Percentiles rank a stretch among this genome's conserved stretches.
Evolutionary conservation across 108 stramenopile genomes (phyloP).

Genomic region (Cylindrotheca closterium): DNA sequence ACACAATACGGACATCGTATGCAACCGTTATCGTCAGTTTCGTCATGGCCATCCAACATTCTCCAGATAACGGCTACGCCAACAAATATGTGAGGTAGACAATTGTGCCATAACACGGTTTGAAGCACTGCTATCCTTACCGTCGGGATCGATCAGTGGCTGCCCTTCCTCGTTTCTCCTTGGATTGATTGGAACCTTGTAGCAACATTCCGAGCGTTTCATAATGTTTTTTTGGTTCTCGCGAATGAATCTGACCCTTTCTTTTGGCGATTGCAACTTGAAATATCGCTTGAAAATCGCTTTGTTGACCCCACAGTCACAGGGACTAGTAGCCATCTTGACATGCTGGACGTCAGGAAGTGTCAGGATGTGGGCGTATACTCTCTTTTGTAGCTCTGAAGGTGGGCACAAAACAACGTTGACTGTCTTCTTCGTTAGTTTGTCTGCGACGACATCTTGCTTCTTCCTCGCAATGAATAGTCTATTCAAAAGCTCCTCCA

Average conservation of each 20-base stretch:
- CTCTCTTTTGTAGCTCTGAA: conserved; percentile 68
- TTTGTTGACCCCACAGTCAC: conserved; percentile 82
- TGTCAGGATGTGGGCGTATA: conserved; percentile 69
- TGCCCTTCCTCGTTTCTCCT: conserved; percentile 28
- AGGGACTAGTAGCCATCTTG: conserved; percentile 61
- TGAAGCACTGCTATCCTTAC: conserved; percentile 13
- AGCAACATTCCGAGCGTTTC: conserved; percentile 59
- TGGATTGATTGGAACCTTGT: conserved; percentile 52
- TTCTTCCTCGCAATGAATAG: conserved; percentile 65
- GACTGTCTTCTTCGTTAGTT: conserved; percentile 76
- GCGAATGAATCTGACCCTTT: conserved; percentile 64
- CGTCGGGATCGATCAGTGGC: conserved; percentile 59
- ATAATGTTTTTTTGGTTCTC: conserved; percentile 54
- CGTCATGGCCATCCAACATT: not conserved
- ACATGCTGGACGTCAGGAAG: conserved; percentile 77
- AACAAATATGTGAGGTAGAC: not conserved
- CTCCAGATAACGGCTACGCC: not conserved
- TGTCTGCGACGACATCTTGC: conserved; percentile 53
- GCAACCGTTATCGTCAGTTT: not conserved
- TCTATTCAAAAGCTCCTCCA: conserved; percentile 42
- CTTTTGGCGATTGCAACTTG: conserved; percentile 50
- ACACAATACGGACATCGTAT: not conserved
- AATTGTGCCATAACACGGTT: not conserved
- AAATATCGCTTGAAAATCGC: conserved; percentile 54
- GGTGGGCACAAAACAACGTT: conserved; percentile 79